A percentile compares a stretch with the other conserved stretches of the same genome.
These are phyloP conservation scores for Bipolaris oryzae DNA, from an alignment of 2,329 filamentous ascomycete genomes.

Conservation along the genomic window DNA sequence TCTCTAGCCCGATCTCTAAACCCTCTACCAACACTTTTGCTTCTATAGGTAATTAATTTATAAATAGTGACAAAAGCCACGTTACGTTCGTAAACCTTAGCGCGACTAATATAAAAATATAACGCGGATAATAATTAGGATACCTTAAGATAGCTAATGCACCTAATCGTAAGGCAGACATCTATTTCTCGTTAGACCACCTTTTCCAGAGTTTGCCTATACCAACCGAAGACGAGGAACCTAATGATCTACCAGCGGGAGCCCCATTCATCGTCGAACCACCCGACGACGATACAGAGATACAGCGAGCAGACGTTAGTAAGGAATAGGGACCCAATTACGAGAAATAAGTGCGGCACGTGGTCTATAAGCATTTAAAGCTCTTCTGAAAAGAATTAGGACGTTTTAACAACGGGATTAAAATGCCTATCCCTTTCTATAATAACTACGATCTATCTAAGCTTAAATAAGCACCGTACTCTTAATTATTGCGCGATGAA, in stretches of 20 bases:
- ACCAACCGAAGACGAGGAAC: neutral
- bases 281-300: neutral
- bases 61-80: neutral
- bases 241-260: neutral
- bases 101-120: neutral
- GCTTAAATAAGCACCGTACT: neutral
- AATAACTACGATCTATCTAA: neutral
- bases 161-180: neutral
- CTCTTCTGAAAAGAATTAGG: neutral
- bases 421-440: neutral
- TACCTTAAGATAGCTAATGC: neutral
- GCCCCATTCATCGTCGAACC: neutral
- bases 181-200: neutral
- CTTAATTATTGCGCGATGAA: neutral
- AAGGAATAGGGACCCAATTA: neutral
- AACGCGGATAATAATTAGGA: neutral
- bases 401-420: neutral
- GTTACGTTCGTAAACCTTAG: neutral
- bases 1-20: neutral
- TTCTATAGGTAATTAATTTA: neutral
- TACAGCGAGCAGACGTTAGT: neutral
- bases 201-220: neutral
- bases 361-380: neutral
- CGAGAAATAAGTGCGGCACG: neutral
- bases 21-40: neutral